Evolutionary conservation across 805 yeast species (phyloP).

Genomic region (Zygosaccharomyces gambellarensis): DNA sequence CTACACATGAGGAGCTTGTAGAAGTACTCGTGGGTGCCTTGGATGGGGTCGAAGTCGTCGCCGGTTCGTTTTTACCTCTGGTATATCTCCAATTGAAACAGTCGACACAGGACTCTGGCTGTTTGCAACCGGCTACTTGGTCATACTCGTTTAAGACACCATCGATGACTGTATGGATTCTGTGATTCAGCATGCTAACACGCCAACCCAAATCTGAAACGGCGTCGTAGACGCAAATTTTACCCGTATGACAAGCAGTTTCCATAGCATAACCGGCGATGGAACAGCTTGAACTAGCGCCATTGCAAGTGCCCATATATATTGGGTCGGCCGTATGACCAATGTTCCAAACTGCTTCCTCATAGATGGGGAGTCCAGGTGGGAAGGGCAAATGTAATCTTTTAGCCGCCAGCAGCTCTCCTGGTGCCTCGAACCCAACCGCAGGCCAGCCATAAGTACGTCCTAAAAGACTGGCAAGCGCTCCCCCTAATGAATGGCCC

Average conservation of each 20-base stretch:
- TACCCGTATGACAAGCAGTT: conserved; percentile 88
- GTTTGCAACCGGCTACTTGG: conserved; percentile 66
- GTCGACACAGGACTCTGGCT: conserved; percentile 81
- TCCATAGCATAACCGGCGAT: conserved; percentile 97
- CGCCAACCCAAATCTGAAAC: conserved; percentile 89
- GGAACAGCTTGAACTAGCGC: conserved; percentile 84
- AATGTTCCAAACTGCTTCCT: conserved; percentile 88
- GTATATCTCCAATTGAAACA: conserved; percentile 86
- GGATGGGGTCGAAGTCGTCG: conserved; percentile 13
- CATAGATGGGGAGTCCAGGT: conserved; percentile 74
- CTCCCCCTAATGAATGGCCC: conserved; percentile 94
- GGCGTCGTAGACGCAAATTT: conserved; percentile 81
- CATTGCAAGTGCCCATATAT: conserved; percentile 93
- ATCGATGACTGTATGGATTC: conserved; percentile 87
- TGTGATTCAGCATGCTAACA: conserved; percentile 79
- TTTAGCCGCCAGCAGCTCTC: conserved; percentile 76
- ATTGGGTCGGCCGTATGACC: conserved; percentile 98
- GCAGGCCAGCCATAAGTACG: conserved; percentile 87
- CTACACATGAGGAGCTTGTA: conserved; percentile 28
- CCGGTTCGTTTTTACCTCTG: conserved; percentile 34
- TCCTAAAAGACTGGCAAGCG: conserved; percentile 73
- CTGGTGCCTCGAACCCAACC: conserved; percentile 90
- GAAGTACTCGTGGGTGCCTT: conserved; percentile 21
- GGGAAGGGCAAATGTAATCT: conserved; percentile 89
- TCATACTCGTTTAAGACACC: conserved; percentile 69